Evolutionary conservation across 768 basidiomycete genomes (phyloP).

Genomic region (Naematelia aurantialba): DNA sequence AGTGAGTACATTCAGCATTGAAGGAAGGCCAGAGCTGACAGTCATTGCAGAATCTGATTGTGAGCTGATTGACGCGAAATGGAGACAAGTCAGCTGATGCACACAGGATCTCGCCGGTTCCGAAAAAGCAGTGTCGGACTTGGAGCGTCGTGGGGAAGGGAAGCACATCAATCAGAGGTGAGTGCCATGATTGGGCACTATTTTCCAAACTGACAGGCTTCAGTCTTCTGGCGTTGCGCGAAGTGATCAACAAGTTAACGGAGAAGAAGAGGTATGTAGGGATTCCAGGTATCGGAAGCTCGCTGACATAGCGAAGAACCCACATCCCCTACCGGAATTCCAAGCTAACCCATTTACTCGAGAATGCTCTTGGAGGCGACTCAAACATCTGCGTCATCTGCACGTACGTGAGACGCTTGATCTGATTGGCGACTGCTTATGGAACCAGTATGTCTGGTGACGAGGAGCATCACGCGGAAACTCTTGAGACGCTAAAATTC

Average conservation of each 20-base stretch:
- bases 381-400: constrained; percentile 52
- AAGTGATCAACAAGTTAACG: constrained; percentile 49
- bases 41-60: constrained; percentile 4
- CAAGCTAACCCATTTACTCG: constrained; percentile 50
- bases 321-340: constrained; percentile 51
- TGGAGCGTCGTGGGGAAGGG: constrained; percentile 48
- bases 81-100: constrained; percentile 8
- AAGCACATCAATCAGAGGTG: constrained; percentile 51
- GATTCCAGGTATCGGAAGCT: neutral
- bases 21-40: neutral
- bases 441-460: constrained; percentile 39
- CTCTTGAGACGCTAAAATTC: constrained; percentile 51
- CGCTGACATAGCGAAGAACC: constrained; percentile 9
- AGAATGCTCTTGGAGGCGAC: constrained; percentile 50
- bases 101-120: constrained; percentile 49
- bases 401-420: constrained; percentile 30
- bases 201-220: neutral
- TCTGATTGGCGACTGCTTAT: neutral
- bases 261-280: constrained; percentile 41
- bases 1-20: constrained; percentile 1
- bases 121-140: constrained; percentile 50
- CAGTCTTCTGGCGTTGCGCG: constrained; percentile 42
- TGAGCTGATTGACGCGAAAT: neutral
- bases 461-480: constrained; percentile 47
- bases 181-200: neutral